Percentiles rank a stretch among this genome's conserved stretches.
Conservation (phyloP, 192 early-diverging fungal species). For the Powellomyces hirtus region DNA sequence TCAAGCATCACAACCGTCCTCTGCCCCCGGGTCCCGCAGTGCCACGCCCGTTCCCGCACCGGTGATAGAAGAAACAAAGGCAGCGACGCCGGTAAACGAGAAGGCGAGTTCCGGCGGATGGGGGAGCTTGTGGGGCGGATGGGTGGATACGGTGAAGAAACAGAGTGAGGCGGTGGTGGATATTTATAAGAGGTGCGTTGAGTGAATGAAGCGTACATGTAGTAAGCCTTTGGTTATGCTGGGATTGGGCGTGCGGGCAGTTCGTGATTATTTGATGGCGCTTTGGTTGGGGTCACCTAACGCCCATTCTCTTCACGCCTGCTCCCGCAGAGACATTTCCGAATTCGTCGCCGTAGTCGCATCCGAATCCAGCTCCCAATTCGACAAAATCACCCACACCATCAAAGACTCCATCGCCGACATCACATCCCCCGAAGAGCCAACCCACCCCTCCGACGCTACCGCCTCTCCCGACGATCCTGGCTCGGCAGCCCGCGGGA, state of each 20-base stretch:
- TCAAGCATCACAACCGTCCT: too few relatives aligned
- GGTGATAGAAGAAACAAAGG: too few relatives aligned
- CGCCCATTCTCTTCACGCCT: background rate
- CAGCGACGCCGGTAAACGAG: too few relatives aligned
- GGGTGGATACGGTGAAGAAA: slow-evolving; percentile 50
- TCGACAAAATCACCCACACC: slow-evolving; percentile 16
- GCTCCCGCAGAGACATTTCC: slow-evolving; percentile 29
- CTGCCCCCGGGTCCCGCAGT: too few relatives aligned
- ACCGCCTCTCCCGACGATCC: background rate
- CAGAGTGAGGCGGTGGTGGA: slow-evolving; percentile 37
- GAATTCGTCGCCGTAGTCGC: slow-evolving; percentile 43
- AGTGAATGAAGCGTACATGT: background rate
- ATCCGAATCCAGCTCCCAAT: slow-evolving; percentile 18
- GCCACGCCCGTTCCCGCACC: too few relatives aligned
- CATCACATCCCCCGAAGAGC: background rate
- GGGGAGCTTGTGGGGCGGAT: slow-evolving; percentile 34
- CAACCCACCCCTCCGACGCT: background rate
- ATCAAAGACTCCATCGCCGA: slow-evolving; percentile 9
- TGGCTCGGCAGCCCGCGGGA: too few relatives aligned
- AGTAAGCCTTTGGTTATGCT: background rate
- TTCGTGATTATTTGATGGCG: background rate
- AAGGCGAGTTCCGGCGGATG: slow-evolving; percentile 31
- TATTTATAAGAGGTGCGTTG: slow-evolving; percentile 31
- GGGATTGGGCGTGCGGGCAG: too few relatives aligned
- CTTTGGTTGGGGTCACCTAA: background rate